Evolutionary conservation across 768 basidiomycete species (phyloP).

Genomic region (Cystofilobasidium macerans): DNA sequence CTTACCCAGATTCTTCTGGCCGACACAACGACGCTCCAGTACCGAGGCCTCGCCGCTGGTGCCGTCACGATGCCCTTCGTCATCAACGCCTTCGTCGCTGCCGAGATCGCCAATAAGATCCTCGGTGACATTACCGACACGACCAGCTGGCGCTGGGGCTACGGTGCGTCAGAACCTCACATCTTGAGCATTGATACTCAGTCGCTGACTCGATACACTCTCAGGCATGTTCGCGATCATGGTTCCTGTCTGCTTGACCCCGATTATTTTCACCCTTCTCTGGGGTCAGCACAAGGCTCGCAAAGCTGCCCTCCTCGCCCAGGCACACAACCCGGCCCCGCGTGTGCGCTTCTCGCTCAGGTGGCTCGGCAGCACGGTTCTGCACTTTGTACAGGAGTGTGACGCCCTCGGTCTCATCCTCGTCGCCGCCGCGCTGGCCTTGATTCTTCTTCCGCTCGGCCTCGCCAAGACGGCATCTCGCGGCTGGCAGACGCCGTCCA

Average conservation of each 20-base stretch:
- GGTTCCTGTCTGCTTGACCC: slow-evolving; percentile 36
- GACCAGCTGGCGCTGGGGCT: slow-evolving; percentile 40
- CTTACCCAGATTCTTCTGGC: slow-evolving; percentile 30
- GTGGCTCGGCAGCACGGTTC: neutral
- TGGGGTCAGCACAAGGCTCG: slow-evolving; percentile 38
- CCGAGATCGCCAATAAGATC: slow-evolving; percentile 38
- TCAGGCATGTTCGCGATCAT: slow-evolving; percentile 33
- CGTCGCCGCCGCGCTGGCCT: slow-evolving; percentile 35
- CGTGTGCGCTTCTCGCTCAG: neutral
- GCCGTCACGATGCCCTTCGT: slow-evolving; percentile 15
- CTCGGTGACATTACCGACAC: slow-evolving; percentile 19
- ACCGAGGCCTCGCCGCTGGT: slow-evolving; percentile 34
- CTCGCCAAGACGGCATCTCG: slow-evolving; percentile 30
- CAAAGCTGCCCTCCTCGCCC: slow-evolving; percentile 26
- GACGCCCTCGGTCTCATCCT: slow-evolving; percentile 34
- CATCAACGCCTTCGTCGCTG: slow-evolving; percentile 37
- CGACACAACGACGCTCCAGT: slow-evolving; percentile 41
- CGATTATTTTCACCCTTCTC: slow-evolving; percentile 36
- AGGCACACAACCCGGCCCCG: slow-evolving; percentile 1
- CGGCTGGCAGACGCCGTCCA: slow-evolving; percentile 35
- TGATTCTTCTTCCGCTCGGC: slow-evolving; percentile 38
- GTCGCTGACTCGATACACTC: neutral
- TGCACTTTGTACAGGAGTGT: slow-evolving; percentile 17
- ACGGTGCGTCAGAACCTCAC: slow-evolving; percentile 34
- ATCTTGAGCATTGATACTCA: neutral